A percentile compares a stretch with the other conserved stretches of the same genome.
phyloP scores from a whole-genome alignment of 2,329 filamentous ascomycete genomes.

The Pseudogymnoascus sp. region DNA sequence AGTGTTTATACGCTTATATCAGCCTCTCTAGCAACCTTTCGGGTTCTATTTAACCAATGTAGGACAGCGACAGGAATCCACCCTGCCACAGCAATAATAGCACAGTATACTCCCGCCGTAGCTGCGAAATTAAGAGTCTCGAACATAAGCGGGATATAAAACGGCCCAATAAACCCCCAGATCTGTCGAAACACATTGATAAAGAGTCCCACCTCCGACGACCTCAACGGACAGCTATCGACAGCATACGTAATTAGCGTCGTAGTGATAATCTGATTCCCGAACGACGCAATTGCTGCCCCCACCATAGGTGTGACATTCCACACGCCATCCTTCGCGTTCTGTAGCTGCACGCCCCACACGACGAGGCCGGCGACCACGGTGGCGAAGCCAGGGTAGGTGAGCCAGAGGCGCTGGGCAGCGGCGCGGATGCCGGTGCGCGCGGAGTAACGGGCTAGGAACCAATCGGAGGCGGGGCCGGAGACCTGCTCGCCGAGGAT shows the following conservation, averaged over 20 bases:
- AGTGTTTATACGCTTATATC: no score
- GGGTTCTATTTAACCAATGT: no score
- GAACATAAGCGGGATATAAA: no score
- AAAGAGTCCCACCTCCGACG: no score
- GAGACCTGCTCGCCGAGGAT: conserved; percentile 44
- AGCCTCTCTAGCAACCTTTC: no score
- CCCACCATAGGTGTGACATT: conserved; percentile 10
- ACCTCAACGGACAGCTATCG: not conserved
- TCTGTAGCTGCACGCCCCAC: conserved; percentile 12
- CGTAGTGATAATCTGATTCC: conserved; percentile 11
- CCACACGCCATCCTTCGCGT: not conserved
- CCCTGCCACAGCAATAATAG: no score
- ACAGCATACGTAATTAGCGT: conserved; percentile 3
- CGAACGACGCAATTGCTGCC: conserved; percentile 1
- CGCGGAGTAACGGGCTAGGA: not conserved
- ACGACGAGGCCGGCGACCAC: not conserved
- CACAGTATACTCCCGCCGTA: no score
- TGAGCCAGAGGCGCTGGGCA: conserved; percentile 2
- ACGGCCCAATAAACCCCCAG: no score
- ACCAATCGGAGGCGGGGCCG: conserved; percentile 37
- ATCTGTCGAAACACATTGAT: no score
- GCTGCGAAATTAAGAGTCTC: no score
- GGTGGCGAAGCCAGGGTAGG: conserved; percentile 10
- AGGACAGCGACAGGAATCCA: no score
- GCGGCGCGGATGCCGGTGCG: not conserved